phyloP scores from a whole-genome alignment of 208 protist species.

The Crithidia brevicula region DNA sequence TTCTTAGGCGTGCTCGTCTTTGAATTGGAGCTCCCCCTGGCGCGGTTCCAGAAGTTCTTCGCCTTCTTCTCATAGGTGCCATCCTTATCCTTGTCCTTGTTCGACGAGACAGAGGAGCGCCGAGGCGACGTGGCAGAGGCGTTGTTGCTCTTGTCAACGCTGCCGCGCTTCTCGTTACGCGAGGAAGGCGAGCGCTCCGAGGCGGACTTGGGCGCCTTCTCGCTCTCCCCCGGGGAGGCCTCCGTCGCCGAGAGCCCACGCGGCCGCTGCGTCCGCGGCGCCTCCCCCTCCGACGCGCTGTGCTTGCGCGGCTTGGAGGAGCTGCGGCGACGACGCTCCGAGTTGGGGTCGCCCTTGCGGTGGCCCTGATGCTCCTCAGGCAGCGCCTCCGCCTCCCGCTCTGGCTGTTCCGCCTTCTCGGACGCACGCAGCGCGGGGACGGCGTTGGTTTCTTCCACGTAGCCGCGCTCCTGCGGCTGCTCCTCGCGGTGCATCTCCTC shows the following conservation, averaged over 20 bases:
- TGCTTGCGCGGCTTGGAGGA: constrained; percentile 13
- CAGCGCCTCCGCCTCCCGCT: not conserved
- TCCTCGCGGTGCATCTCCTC: not conserved
- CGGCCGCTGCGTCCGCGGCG: not conserved
- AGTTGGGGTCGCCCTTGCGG: not conserved
- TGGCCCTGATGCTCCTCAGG: not conserved
- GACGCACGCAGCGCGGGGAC: constrained; percentile 4
- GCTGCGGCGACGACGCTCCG: constrained; percentile 17
- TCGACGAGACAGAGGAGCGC: constrained; percentile 8
- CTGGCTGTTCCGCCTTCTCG: constrained; percentile 1
- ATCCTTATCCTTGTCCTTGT: constrained; percentile 21
- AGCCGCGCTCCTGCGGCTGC: not conserved
- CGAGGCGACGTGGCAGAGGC: not conserved
- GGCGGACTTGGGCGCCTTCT: not conserved
- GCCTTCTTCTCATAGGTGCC: constrained; percentile 25
- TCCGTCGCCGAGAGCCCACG: constrained; percentile 14
- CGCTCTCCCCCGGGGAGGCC: not conserved
- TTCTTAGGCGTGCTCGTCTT: constrained; percentile 17
- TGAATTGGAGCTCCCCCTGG: constrained; percentile 22
- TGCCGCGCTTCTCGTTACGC: constrained; percentile 1
- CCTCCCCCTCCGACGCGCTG: not conserved
- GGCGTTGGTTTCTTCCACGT: constrained; percentile 1
- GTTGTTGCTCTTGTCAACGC: constrained; percentile 13
- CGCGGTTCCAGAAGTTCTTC: constrained; percentile 37
- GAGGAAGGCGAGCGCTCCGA: constrained; percentile 2